Evolutionary conservation across 306 rosid species (phyloP).

Genomic region (Chamaecrista fasciculata): DNA sequence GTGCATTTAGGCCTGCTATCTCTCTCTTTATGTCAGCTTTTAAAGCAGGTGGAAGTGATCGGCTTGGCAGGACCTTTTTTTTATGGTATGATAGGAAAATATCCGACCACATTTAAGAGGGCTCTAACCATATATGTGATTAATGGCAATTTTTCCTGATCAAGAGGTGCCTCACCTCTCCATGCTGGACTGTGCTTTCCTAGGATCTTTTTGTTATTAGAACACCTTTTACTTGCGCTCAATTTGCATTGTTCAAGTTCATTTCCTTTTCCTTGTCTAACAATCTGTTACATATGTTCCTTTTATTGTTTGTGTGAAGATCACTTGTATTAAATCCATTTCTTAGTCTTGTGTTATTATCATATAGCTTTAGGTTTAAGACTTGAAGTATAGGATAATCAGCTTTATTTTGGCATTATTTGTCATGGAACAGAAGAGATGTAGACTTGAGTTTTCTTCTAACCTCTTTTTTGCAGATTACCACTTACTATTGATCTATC

Average conservation of each 20-base stretch:
- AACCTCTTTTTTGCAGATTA: neutral
- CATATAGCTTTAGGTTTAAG: neutral
- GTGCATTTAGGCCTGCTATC: constrained; percentile 83
- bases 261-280: neutral
- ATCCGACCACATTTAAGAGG: constrained; percentile 70
- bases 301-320: constrained; percentile 1
- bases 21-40: constrained; percentile 76
- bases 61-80: constrained; percentile 72
- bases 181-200: neutral
- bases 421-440: neutral
- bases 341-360: neutral
- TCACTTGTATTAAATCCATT: neutral
- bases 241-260: neutral
- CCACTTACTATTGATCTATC: neutral
- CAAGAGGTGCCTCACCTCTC: neutral
- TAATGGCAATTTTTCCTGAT: neutral
- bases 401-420: neutral
- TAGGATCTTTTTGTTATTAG: neutral
- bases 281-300: neutral
- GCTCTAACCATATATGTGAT: constrained; percentile 37
- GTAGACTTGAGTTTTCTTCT: neutral
- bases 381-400: neutral
- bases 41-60: constrained; percentile 93
- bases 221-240: neutral
- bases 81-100: constrained; percentile 94